Conservation (phyloP, 2,329 filamentous ascomycete genomes). For the Ceratocystis destructans region DNA sequence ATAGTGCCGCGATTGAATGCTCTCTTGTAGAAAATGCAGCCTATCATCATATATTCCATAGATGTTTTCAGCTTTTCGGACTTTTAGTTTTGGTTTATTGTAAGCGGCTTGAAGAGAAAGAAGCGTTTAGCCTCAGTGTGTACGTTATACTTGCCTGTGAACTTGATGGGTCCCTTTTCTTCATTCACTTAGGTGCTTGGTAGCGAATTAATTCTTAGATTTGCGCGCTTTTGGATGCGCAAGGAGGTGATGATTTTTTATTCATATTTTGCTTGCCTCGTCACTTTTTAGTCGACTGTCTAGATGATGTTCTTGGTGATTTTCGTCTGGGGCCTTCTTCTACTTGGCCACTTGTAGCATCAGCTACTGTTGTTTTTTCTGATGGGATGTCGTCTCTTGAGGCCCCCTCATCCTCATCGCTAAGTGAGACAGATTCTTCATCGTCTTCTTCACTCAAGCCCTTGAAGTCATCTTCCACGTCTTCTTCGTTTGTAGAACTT, state of each 20-base stretch:
- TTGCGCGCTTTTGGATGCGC: background rate
- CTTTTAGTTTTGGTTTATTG: too few species aligned
- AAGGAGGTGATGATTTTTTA: background rate
- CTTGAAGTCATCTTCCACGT: slow-evolving; percentile 31
- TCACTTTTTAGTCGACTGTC: slow-evolving; percentile 10
- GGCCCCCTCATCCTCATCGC: slow-evolving; percentile 17
- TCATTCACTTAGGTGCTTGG: too few species aligned
- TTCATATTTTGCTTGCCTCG: background rate
- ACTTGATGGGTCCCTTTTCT: too few species aligned
- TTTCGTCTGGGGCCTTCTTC: slow-evolving; percentile 12
- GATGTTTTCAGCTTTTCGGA: too few species aligned
- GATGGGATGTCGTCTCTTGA: background rate
- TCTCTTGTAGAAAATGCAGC: too few species aligned
- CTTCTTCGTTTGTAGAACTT: slow-evolving; percentile 23
- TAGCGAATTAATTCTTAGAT: background rate
- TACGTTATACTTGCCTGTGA: too few species aligned
- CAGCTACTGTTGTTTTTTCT: slow-evolving; percentile 1
- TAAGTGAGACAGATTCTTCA: slow-evolving; percentile 25
- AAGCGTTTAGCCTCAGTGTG: too few species aligned
- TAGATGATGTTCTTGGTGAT: slow-evolving; percentile 12
- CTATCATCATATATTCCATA: too few species aligned
- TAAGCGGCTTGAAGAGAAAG: too few species aligned
- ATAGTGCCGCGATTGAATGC: too few species aligned
- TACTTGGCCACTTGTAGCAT: slow-evolving; percentile 12
- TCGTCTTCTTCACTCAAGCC: slow-evolving; percentile 33